These are phyloP conservation scores for Amylocystis lapponica DNA, from an alignment of 768 basidiomycete genomes.

Conservation along the genomic window DNA sequence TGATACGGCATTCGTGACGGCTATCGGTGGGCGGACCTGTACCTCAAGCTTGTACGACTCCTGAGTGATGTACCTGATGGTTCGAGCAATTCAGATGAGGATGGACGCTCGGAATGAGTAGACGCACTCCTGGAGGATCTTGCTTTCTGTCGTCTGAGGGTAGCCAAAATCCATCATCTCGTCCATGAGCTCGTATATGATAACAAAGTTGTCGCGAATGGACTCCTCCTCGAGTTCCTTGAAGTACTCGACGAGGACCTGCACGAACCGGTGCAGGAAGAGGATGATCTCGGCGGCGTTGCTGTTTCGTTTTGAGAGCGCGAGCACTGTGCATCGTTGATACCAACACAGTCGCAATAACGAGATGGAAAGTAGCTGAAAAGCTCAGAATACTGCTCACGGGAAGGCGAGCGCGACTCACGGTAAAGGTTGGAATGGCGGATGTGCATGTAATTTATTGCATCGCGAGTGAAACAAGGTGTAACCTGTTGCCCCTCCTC, in stretches of 20 bases:
- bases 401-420: constrained; percentile 37
- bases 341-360: too few relatives aligned
- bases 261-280: constrained; percentile 89
- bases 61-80: constrained; percentile 87
- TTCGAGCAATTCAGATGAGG: neutral
- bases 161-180: constrained; percentile 99
- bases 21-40: constrained; percentile 88
- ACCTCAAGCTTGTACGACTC: constrained; percentile 96
- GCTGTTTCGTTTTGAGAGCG: constrained; percentile 90
- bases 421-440: constrained; percentile 96
- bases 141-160: constrained; percentile 98
- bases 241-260: constrained; percentile 97
- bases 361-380: neutral
- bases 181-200: constrained; percentile 97
- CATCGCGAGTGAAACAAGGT: constrained; percentile 92
- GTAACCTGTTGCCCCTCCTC: constrained; percentile 96
- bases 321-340: constrained; percentile 59
- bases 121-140: constrained; percentile 92
- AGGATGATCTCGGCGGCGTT: constrained; percentile 96
- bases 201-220: constrained; percentile 98
- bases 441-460: constrained; percentile 98
- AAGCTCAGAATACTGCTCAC: neutral
- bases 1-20: constrained; percentile 96
- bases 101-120: neutral
- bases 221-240: constrained; percentile 99